Base-by-base conservation (phyloP, 352 stramenopile genomes). In the Phytophthora ramorum region DNA sequence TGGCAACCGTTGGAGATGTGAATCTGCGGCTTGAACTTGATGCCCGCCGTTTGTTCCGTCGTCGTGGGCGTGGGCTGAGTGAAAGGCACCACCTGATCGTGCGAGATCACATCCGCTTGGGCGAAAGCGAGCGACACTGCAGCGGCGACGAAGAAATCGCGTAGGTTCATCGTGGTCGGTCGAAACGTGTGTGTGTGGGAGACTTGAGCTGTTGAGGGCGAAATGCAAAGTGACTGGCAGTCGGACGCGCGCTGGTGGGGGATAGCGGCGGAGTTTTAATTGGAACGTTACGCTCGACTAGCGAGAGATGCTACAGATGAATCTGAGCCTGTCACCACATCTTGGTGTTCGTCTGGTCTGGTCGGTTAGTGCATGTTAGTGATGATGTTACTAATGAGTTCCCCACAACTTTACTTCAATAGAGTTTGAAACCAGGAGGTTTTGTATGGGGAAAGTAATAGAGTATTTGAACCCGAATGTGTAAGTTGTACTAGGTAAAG, bases 11-110 rank as follows among this genome's bases (percentile, higher is more conserved):
- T 76, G 22, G 64, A 68, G 54, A 78, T 72, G 58, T 72, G 40
- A 57, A 82, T 68, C 34, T 71, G 59, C 13, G 70, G 72, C 68
- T 80, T 80, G 51, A 75, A 80, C 56, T 69, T 74, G 43, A 80
- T 38, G 13, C 56, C 68, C 20, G 62, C 59, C 7, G 45, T 55
- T 46, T 80, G 59, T n/a, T 50, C 46, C 26, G 40, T 46, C 9
- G 57, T 54, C 9, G 58, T 51, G 14, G 72, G 58, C 12, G 53
- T 40, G 3, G 66, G 66, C 46, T 79, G 46, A 6, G 55, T 34
- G 38, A 73, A 78, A 2, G 69, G 58, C 14, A 71, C 57, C 14
- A 76, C 73, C 3, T 44, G 13, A 38, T 71, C 58, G 48, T 73
- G 68, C 20, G 14, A 17, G 58, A 81, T 67, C 13, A 64, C 35